These are phyloP conservation scores for Sutorius eximius DNA, from an alignment of 1,284 basidiomycete genomes.

Conservation along the genomic window DNA sequence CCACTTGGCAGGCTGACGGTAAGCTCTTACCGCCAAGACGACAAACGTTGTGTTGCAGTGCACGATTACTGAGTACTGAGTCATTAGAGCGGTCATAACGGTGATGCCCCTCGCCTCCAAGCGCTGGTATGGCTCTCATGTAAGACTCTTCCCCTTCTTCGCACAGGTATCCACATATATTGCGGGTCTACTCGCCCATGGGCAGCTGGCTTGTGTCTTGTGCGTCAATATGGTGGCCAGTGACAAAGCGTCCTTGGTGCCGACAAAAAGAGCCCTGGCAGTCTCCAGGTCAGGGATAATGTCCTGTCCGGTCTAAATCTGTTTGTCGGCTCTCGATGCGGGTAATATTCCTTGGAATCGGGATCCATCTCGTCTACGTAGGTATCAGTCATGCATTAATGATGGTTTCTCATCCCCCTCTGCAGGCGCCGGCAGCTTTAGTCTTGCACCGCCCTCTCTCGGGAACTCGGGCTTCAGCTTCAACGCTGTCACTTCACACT, in stretches of 20 bases:
- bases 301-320: too few relatives aligned
- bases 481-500: constrained; percentile 13
- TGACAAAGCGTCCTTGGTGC: not conserved
- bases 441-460: not conserved
- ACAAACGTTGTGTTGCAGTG: not conserved
- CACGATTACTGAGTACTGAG: too few relatives aligned
- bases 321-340: not conserved
- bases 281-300: not conserved
- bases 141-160: not conserved
- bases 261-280: not conserved
- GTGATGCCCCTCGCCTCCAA: not conserved
- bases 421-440: not conserved
- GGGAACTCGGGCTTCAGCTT: constrained; percentile 11
- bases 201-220: not conserved
- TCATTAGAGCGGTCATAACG: not conserved
- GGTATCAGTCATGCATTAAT: not conserved
- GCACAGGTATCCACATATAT: not conserved
- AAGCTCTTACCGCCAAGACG: not conserved
- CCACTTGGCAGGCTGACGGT: not conserved
- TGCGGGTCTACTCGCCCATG: too few relatives aligned
- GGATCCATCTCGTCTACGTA: constrained; percentile 4
- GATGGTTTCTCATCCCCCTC: not conserved
- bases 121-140: not conserved
- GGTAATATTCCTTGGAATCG: too few relatives aligned
- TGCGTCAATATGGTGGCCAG: not conserved